Evolutionary conservation across 139 green algal species (phyloP), one percentile per base, ranked within the genome.

Genomic region (Chlamydomonas sphaeroides): DNA sequence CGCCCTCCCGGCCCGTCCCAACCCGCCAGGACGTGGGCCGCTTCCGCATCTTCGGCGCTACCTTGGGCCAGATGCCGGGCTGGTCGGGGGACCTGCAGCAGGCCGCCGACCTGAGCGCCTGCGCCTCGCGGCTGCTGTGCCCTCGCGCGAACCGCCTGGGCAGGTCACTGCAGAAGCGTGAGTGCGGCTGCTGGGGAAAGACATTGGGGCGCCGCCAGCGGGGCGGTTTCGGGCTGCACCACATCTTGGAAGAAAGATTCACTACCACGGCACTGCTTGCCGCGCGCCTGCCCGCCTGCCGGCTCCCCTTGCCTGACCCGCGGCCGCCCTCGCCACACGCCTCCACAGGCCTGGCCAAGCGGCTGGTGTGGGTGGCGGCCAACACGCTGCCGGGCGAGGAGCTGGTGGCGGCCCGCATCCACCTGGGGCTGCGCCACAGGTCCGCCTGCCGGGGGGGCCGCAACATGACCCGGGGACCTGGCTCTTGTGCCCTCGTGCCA

Each of bases 51-150:
- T 83, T 95, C 39, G 92, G 92, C 10, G 89, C 90, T 14, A 84
- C 72, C 14, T 73, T 92, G 67, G 28, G 32, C 15, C 90, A 94
- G 79, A 94, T 95, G 89, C 91, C 91, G 4, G 92, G 92, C 21
- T 94, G 90, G 90, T 93, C 86, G 67, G 80, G 57, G 36, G 90
- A 94, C 66, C 79, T 95, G 33, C 90, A 85, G 57, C 91, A 94
- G 56, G 90, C 89, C 17, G 80, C 87, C 35, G 84, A 87, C 28
- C 73, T 95, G 78, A 88, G 88, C 39, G 81, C 81, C n/a, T 84
- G 83, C 33, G 85, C 90, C 45, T 88, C 87, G 75, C 75, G 91
- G 53, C 67, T 93, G 79, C 89, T 84, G 65, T 80, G 51, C 30
- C 79, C 87, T 3, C 42, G 32, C 5, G 33, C n/a, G 6, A 68